Conservation (phyloP, 2,329 filamentous ascomycete genomes). For the Pezicula rhizophila region DNA sequence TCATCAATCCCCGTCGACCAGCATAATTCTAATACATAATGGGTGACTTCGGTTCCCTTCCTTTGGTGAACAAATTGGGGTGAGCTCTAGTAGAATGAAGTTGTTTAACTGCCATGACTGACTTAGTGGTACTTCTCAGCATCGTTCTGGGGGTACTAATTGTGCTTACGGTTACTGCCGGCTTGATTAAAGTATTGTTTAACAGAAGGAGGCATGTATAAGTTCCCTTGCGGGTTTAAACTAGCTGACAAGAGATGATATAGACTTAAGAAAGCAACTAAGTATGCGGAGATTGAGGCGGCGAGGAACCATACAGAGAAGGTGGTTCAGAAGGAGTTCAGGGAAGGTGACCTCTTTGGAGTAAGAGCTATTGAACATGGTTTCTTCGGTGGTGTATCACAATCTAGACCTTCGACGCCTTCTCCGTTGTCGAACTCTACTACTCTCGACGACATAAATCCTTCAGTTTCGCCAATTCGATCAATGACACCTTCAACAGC, state of each 20-base stretch:
- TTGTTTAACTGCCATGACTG: neutral
- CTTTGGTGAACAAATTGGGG: constrained; percentile 11
- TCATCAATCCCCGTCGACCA: too few species aligned
- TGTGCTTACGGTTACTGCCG: constrained; percentile 14
- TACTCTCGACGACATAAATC: constrained; percentile 1
- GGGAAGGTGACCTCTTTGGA: constrained; percentile 21
- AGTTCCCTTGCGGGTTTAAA: neutral
- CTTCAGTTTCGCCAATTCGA: constrained; percentile 9
- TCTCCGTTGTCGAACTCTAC: constrained; percentile 12
- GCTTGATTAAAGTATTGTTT: constrained; percentile 14
- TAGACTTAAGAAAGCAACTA: constrained; percentile 13
- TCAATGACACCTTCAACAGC: constrained; percentile 5
- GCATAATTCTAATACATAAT: constrained; percentile 13
- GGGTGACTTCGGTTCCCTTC: constrained; percentile 11
- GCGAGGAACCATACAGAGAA: constrained; percentile 12
- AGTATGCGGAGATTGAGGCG: constrained; percentile 13
- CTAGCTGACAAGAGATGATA: neutral
- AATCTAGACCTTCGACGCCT: constrained; percentile 18
- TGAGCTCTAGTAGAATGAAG: constrained; percentile 3
- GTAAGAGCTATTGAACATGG: constrained; percentile 20
- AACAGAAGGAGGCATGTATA: constrained; percentile 19
- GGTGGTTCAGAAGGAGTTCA: constrained; percentile 11
- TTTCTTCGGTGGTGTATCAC: constrained; percentile 19
- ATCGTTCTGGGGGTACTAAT: constrained; percentile 16
- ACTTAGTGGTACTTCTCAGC: constrained; percentile 3